A percentile compares a stretch with the other conserved stretches of the same genome.
Evolutionary conservation across 2,329 filamentous ascomycete species (phyloP).

Genomic region (Lasiodiplodia sp.): DNA sequence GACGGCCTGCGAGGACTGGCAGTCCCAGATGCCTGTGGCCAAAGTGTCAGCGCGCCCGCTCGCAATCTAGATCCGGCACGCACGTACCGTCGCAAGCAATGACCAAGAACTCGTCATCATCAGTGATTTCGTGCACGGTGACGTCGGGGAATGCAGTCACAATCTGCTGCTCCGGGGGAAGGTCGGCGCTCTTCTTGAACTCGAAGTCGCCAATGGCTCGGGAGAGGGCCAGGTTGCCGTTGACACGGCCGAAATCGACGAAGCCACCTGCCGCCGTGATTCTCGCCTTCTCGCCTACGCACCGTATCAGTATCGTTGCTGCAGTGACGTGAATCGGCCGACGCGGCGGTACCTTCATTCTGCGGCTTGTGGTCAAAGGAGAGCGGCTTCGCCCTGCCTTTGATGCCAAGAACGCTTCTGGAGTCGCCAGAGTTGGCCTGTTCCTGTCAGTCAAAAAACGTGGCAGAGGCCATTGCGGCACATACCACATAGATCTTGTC

Average conservation of each 20-base stretch:
- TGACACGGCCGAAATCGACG: slow-evolving; percentile 97
- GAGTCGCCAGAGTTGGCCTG: slow-evolving; percentile 98
- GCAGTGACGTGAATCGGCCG: slow-evolving; percentile 26
- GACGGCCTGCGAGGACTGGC: slow-evolving; percentile 96
- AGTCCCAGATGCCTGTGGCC: slow-evolving; percentile 92
- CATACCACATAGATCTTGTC: slow-evolving; percentile 95
- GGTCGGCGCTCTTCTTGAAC: slow-evolving; percentile 98
- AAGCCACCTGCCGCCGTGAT: slow-evolving; percentile 97
- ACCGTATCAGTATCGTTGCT: slow-evolving; percentile 31
- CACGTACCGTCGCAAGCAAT: slow-evolving; percentile 52
- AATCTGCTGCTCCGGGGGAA: slow-evolving; percentile 97
- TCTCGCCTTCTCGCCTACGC: slow-evolving; percentile 88
- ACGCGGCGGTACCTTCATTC: slow-evolving; percentile 76
- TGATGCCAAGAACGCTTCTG: slow-evolving; percentile 91
- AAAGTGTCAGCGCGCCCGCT: slow-evolving; percentile 20
- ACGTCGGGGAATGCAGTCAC: slow-evolving; percentile 97
- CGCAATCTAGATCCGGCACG: slow-evolving; percentile 32
- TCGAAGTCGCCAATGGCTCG: slow-evolving; percentile 99
- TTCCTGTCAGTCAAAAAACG: slow-evolving; percentile 32
- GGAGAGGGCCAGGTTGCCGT: slow-evolving; percentile 95
- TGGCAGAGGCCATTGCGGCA: slow-evolving; percentile 41
- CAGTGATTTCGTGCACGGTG: slow-evolving; percentile 84
- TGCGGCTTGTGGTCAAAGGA: slow-evolving; percentile 99
- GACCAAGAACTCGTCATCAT: slow-evolving; percentile 86
- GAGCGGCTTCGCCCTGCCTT: slow-evolving; percentile 94